Evolutionary conservation across 1,284 basidiomycete species (phyloP).

Genomic region (Neolentinus lepideus): DNA sequence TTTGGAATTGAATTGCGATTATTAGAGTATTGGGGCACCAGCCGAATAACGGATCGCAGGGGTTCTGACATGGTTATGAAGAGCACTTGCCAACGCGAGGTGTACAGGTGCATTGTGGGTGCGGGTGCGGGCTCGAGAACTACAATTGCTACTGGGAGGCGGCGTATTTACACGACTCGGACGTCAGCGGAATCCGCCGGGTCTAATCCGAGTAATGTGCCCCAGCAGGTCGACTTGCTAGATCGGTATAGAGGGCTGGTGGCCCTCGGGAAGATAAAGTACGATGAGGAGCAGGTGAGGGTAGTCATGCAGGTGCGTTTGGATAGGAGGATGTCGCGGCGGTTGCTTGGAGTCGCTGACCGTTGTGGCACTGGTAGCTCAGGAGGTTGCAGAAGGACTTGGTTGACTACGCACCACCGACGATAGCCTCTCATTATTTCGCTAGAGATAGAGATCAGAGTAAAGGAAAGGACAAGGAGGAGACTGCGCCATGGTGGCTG

Average conservation of each 20-base stretch:
- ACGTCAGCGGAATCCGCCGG: background rate
- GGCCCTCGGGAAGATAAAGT: constrained; percentile 39
- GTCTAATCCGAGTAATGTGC: constrained; percentile 5
- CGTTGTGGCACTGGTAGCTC: constrained; percentile 24
- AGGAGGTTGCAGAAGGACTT: constrained; percentile 38
- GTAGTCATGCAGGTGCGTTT: constrained; percentile 52
- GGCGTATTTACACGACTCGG: background rate
- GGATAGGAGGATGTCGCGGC: background rate
- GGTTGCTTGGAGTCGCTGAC: background rate
- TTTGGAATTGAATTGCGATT: no score
- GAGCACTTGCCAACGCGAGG: no score
- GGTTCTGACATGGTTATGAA: no score
- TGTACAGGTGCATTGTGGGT: no score
- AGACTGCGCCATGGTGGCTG: constrained; percentile 21
- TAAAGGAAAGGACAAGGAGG: background rate
- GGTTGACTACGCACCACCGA: constrained; percentile 41
- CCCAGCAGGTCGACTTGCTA: constrained; percentile 19
- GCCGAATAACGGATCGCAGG: no score
- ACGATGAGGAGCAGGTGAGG: constrained; percentile 61
- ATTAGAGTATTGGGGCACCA: no score
- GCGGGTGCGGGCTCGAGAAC: no score
- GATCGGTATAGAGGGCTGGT: constrained; percentile 22
- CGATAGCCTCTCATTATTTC: constrained; percentile 19
- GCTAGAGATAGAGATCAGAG: background rate
- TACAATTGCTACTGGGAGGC: no score